Conservation (phyloP, 805 yeast species). For the Kuraishia cidri region DNA sequence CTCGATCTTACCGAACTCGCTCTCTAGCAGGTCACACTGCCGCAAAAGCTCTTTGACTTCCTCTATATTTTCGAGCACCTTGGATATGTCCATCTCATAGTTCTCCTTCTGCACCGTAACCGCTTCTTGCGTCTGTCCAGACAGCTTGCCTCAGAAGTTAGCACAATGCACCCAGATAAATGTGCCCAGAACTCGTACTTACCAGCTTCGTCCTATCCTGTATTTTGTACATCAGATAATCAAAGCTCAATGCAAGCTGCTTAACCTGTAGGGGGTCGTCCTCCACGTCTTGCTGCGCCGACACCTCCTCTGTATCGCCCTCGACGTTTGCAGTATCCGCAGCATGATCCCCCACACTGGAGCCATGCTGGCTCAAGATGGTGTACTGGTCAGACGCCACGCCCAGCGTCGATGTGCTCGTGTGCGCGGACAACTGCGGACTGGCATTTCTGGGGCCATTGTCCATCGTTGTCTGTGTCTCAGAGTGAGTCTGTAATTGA, state of each 20-base stretch:
- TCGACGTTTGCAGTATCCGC: background rate
- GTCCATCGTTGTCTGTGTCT: too few relatives aligned
- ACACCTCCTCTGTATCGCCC: background rate
- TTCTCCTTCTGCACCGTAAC: conserved; percentile 13
- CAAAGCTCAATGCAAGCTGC: conserved; percentile 51
- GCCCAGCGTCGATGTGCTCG: background rate
- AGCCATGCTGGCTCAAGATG: background rate
- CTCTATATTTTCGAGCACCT: conserved; percentile 10
- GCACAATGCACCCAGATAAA: background rate
- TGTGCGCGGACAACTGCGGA: background rate
- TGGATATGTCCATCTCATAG: conserved; percentile 12
- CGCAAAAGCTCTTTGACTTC: conserved; percentile 9
- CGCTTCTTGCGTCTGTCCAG: conserved; percentile 16
- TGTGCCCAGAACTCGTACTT: conserved; percentile 18
- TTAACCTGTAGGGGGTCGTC: conserved; percentile 60
- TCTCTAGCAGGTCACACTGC: conserved; percentile 15
- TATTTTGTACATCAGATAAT: conserved; percentile 55
- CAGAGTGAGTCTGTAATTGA: too few relatives aligned
- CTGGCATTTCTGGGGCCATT: conserved; percentile 1
- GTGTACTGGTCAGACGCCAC: background rate
- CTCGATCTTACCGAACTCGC: conserved; percentile 22
- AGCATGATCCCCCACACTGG: background rate
- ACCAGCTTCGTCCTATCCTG: conserved; percentile 42
- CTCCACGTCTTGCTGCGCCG: conserved; percentile 13
- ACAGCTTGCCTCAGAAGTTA: conserved; percentile 5